Percentiles rank a stretch among this genome's conserved stretches.
These are phyloP conservation scores for Platanthera guangdongensis DNA, from an alignment of 106 monocot species.

Conservation along the genomic window DNA sequence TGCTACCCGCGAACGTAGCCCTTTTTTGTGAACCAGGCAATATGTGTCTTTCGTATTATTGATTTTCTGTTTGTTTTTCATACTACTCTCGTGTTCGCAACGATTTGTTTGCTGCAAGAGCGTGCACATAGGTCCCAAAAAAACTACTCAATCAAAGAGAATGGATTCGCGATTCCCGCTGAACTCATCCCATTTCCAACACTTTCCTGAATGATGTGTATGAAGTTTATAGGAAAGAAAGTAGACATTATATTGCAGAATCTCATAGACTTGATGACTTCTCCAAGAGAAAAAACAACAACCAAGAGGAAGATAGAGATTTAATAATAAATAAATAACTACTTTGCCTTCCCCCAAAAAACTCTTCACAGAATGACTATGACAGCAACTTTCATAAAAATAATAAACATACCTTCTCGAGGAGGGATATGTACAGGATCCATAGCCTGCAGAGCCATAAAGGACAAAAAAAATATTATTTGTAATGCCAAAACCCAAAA, in stretches of 20 bases:
- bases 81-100: no score
- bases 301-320: background rate
- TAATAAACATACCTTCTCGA: constrained; percentile 7
- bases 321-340: background rate
- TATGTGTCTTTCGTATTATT: no score
- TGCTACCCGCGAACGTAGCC: no score
- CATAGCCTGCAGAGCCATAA: constrained; percentile 13
- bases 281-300: background rate
- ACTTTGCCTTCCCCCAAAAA: background rate
- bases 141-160: no score
- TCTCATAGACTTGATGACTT: background rate
- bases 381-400: background rate
- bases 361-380: background rate
- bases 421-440: constrained; percentile 13
- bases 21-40: no score
- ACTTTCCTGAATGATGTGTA: no score
- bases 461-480: background rate
- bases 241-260: background rate
- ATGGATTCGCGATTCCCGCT: no score
- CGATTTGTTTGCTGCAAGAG: no score
- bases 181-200: no score
- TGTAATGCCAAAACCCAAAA: background rate
- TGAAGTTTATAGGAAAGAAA: no score
- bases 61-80: no score
- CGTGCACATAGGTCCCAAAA: no score